phyloP scores from a whole-genome alignment of 768 basidiomycete genomes.

The Lactarius sp. region DNA sequence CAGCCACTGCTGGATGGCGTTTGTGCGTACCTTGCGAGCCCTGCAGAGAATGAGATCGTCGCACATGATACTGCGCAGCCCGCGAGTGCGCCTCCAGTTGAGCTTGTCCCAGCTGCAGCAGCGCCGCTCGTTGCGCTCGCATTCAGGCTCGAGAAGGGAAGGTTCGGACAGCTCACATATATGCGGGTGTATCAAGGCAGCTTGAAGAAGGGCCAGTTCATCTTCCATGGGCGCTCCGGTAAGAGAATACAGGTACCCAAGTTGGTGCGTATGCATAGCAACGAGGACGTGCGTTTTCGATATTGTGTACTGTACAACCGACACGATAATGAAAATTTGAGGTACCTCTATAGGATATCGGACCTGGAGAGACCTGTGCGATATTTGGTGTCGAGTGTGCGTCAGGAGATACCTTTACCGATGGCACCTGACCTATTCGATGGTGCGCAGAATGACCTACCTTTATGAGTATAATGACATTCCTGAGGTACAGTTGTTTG shows the following conservation, averaged over 20 bases:
- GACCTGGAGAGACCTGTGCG: constrained; percentile 98
- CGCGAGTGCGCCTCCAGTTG: constrained; percentile 60
- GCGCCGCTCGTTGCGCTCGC: constrained; percentile 91
- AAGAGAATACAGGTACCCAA: constrained; percentile 75
- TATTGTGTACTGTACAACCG: not conserved
- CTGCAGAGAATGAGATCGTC: too few relatives aligned
- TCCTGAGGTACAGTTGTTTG: too few relatives aligned
- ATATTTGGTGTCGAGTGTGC: constrained; percentile 97
- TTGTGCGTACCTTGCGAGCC: too few relatives aligned
- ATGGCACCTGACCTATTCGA: too few relatives aligned
- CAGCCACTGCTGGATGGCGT: too few relatives aligned
- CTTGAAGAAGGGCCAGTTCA: constrained; percentile 30
- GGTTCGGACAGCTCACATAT: constrained; percentile 96
- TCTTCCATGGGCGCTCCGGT: constrained; percentile 92
- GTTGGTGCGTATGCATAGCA: constrained; percentile 76
- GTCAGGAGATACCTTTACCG: too few relatives aligned
- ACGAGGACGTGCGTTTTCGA: constrained; percentile 72
- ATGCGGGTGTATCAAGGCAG: constrained; percentile 52
- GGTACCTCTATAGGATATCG: constrained; percentile 76
- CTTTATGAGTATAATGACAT: too few relatives aligned
- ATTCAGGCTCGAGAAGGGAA: constrained; percentile 97
- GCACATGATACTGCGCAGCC: too few relatives aligned
- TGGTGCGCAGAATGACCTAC: too few relatives aligned
- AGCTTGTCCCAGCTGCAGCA: constrained; percentile 76
- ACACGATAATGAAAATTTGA: not conserved